Evolutionary conservation across 345 rosid genomes (phyloP).

Genomic region (Eucalyptus curtisii): DNA sequence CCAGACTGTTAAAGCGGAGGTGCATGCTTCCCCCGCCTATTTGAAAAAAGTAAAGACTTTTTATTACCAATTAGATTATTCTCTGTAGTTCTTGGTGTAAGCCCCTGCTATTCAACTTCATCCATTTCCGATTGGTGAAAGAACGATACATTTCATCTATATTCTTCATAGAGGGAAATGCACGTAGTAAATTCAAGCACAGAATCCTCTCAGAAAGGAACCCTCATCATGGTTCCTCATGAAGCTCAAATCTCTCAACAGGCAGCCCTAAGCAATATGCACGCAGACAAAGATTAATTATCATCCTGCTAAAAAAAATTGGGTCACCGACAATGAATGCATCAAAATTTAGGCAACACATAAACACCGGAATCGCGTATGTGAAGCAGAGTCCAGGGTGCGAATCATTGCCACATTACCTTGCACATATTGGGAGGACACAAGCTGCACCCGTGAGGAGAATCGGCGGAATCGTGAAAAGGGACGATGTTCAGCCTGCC

Average conservation of each 20-base stretch:
- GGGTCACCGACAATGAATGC: not conserved
- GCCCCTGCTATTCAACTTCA: not conserved
- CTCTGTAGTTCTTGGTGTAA: not conserved
- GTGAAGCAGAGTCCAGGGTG: not conserved
- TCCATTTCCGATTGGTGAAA: not conserved
- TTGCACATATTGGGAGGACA: conserved; percentile 79
- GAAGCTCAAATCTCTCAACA: not conserved
- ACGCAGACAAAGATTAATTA: not conserved
- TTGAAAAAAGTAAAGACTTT: not conserved
- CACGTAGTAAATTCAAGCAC: not conserved
- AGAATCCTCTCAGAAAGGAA: not conserved
- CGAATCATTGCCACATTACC: conserved; percentile 12
- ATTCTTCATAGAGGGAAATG: not conserved
- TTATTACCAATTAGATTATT: not conserved
- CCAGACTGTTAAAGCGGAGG: not conserved
- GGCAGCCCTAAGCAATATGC: not conserved
- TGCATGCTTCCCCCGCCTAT: not conserved
- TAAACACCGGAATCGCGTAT: not conserved
- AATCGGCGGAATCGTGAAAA: conserved; percentile 21
- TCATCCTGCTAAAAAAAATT: not conserved
- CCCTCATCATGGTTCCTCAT: not conserved
- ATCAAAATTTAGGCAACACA: not conserved
- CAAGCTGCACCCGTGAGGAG: conserved; percentile 47
- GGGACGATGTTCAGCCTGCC: conserved; percentile 55
- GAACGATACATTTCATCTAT: not conserved